phyloP scores from a whole-genome alignment of 192 early-diverging fungal genomes.

The Podila epigama region DNA sequence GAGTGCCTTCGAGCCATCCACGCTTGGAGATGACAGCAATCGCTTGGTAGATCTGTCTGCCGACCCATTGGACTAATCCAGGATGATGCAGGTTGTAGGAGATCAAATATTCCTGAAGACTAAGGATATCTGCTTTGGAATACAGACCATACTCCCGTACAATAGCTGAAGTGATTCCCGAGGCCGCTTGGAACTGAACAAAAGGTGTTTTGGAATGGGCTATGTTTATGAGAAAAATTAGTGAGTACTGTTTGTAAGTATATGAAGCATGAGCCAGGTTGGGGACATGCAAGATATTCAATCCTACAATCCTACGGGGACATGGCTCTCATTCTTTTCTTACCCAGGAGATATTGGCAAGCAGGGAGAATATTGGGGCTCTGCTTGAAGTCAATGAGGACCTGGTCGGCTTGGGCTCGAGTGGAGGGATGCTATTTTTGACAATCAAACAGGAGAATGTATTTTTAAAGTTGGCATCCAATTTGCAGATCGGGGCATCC shows the following conservation, averaged over 20 bases:
- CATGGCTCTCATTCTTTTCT: background rate
- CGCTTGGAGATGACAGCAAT: slow-evolving; percentile 72
- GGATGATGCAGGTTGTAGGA: slow-evolving; percentile 61
- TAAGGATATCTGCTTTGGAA: slow-evolving; percentile 57
- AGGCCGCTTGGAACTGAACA: slow-evolving; percentile 70
- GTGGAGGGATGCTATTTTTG: slow-evolving; percentile 56
- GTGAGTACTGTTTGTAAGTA: background rate
- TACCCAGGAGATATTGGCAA: slow-evolving; percentile 70
- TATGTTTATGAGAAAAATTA: slow-evolving; percentile 8
- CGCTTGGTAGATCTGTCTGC: slow-evolving; percentile 61
- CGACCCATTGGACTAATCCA: slow-evolving; percentile 60
- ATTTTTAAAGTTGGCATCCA: background rate
- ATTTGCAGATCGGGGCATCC: too few relatives aligned
- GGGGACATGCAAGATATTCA: background rate
- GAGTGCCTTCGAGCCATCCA: slow-evolving; percentile 65
- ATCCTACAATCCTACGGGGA: background rate
- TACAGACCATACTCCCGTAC: slow-evolving; percentile 67
- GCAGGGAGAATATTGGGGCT: slow-evolving; percentile 62
- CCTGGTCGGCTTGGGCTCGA: slow-evolving; percentile 57
- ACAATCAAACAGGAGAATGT: background rate
- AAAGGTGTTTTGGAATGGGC: slow-evolving; percentile 60
- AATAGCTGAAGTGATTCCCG: slow-evolving; percentile 60
- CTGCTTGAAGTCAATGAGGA: slow-evolving; percentile 59
- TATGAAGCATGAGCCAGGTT: background rate
- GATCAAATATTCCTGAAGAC: slow-evolving; percentile 65